These are phyloP conservation scores for Edaphochlamys debaryana DNA, from an alignment of 139 green algal genomes.

Conservation along the genomic window DNA sequence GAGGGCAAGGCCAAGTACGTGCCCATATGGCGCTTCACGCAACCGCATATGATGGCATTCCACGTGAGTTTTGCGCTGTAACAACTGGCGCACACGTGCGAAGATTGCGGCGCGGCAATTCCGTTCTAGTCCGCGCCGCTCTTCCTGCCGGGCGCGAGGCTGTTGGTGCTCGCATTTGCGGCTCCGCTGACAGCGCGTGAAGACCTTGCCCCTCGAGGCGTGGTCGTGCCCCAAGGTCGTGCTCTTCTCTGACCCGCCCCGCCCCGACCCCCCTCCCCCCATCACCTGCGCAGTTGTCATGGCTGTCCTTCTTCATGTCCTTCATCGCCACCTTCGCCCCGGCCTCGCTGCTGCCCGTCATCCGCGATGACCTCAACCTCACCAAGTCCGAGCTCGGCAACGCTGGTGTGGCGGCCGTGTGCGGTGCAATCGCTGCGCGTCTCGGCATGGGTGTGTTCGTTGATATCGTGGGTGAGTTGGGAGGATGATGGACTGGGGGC, in stretches of 20 bases:
- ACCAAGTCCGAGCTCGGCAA: conserved; percentile 60
- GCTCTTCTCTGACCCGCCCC: no score
- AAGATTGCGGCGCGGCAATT: no score
- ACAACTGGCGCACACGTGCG: no score
- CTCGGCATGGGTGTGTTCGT: conserved; percentile 78
- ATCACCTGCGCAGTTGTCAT: conserved; percentile 80
- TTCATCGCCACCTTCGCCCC: conserved; percentile 96
- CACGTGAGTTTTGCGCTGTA: conserved; percentile 53
- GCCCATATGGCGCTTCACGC: conserved; percentile 8
- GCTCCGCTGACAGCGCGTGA: no score
- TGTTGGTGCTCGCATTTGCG: no score
- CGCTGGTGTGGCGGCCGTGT: conserved; percentile 71
- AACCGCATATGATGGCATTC: conserved; percentile 69
- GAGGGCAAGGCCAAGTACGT: conserved; percentile 32
- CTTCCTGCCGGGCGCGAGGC: no score
- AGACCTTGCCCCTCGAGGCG: no score
- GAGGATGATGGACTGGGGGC: no score
- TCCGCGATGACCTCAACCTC: conserved; percentile 86
- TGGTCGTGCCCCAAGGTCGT: no score
- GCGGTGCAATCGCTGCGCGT: conserved; percentile 72
- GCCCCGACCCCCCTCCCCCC: no score
- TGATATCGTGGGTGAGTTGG: conserved; percentile 76
- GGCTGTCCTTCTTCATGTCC: conserved; percentile 89
- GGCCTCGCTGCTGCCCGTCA: conserved; percentile 80
- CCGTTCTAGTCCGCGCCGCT: no score